Evolutionary conservation across 164 flowering plant species (phyloP), one percentile per base, ranked within the genome.

Genomic region (Umbilicus rupestris): DNA sequence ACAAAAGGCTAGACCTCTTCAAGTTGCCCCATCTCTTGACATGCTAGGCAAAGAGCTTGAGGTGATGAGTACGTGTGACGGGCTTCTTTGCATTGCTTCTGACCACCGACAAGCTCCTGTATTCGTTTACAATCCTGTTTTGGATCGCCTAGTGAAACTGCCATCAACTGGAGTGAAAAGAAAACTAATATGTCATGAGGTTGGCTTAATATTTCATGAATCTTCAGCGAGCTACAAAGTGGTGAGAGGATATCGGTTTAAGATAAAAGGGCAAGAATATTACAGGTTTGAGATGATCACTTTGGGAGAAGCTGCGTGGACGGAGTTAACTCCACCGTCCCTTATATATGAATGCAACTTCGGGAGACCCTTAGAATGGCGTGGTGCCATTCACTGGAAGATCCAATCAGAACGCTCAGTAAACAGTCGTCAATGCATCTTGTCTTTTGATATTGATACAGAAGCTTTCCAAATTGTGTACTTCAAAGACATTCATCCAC

Each of bases 291-390:
- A 52, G 24, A 52, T 52, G 58, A 52, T 52, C 14, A 52, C 58
- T 22, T 52, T 52, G 58, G 58, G 58, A 52, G 58, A 52, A 52
- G 7, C 58, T 26, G 58, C 58, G 6, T 52, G 58, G 58, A 52
- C 58, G 24, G 58, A 52, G 29, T 24, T 52, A 24, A 52, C 58
- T 1, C 58, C 58, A 11, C 58, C 58, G 1, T 52, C 58, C 2
- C 28, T 52, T 5, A 24, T 52, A 52, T 52, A 52, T 52, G 58
- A 52, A 24, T 22, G 29, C 12, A 1, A 52, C 30, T 52, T 52
- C 9, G 58, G 58, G 58, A 8, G 58, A 52, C 58, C 58, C 24
- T 10, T 52, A 8, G 14, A 22, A 20, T 52, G 58, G 58, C 8
- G 24, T 24, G 58, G 58, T 24, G 58, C 58, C 12, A 52, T 52